Evolutionary conservation across 2,329 filamentous ascomycete genomes (phyloP).

Genomic region (Trichoderma simmonsii): DNA sequence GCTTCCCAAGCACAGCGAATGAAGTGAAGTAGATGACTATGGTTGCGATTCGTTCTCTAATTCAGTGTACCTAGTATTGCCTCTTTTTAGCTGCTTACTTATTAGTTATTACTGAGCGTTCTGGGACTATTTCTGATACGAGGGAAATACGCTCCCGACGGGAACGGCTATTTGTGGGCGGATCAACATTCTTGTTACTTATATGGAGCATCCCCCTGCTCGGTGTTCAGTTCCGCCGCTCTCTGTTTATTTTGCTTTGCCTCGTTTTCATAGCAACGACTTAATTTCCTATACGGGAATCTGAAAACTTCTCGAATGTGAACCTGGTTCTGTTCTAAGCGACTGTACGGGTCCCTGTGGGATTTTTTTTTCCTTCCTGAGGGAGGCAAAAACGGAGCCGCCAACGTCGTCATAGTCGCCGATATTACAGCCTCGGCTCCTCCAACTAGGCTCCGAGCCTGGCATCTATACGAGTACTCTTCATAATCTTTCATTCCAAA

Average conservation of each 20-base stretch:
- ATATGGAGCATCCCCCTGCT: neutral
- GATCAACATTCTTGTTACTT: neutral
- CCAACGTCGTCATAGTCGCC: neutral
- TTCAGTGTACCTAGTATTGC: neutral
- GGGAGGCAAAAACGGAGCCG: neutral
- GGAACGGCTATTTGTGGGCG: conserved; percentile 12
- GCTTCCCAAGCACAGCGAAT: neutral
- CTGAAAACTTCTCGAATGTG: neutral
- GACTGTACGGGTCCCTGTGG: neutral
- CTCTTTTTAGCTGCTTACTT: conserved; percentile 3
- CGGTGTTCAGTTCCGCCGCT: neutral
- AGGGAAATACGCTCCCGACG: neutral
- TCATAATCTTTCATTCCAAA: neutral
- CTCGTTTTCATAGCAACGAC: neutral
- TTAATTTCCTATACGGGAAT: neutral
- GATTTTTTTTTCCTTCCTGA: neutral
- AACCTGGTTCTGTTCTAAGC: neutral
- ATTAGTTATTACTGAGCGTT: neutral
- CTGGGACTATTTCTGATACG: neutral
- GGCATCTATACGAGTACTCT: neutral
- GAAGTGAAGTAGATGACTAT: neutral
- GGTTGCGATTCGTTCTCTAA: neutral
- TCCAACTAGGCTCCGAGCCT: neutral
- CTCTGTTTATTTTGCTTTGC: neutral
- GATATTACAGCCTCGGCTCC: neutral